These are phyloP conservation scores for Claviceps sp. DNA, from an alignment of 2,329 filamentous ascomycete species.

Conservation along the genomic window DNA sequence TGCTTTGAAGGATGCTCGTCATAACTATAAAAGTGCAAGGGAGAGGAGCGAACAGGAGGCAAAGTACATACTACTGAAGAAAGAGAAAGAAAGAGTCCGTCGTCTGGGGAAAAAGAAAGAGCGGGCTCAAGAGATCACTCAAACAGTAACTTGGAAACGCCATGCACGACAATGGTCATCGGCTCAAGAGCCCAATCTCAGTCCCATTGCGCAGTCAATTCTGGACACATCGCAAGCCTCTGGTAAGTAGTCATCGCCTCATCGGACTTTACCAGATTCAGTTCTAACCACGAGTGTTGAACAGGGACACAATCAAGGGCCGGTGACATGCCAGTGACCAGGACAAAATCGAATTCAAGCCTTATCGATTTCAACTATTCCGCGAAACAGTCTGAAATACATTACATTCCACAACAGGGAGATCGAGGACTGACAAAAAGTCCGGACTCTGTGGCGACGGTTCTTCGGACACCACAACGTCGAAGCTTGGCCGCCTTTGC, in stretches of 20 bases:
- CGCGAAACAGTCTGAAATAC: not conserved
- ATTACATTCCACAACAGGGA: not conserved
- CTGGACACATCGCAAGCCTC: slow-evolving; percentile 13
- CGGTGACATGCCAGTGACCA: not conserved
- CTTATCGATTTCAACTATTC: not conserved
- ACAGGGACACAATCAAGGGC: slow-evolving; percentile 2
- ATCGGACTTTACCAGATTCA: not conserved
- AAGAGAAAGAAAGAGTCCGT: slow-evolving; percentile 26
- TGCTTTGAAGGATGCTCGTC: slow-evolving; percentile 20
- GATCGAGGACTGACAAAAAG: not conserved
- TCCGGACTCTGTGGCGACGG: slow-evolving; percentile 22
- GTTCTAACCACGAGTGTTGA: not conserved
- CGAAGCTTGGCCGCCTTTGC: slow-evolving; percentile 13
- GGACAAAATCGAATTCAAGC: not conserved
- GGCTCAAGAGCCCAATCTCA: slow-evolving; percentile 33
- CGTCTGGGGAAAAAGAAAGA: slow-evolving; percentile 29
- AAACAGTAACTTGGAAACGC: slow-evolving; percentile 29
- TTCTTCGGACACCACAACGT: slow-evolving; percentile 22
- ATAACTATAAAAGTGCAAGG: slow-evolving; percentile 26
- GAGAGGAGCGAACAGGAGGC: slow-evolving; percentile 33
- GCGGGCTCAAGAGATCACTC: slow-evolving; percentile 16
- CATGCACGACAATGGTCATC: slow-evolving; percentile 37
- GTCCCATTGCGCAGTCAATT: slow-evolving; percentile 33
- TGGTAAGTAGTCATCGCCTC: slow-evolving; percentile 9
- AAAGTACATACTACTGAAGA: slow-evolving; percentile 14